phyloP scores from a whole-genome alignment of 2,329 filamentous ascomycete genomes.

The Phaeosphaeriaceae sp. region DNA sequence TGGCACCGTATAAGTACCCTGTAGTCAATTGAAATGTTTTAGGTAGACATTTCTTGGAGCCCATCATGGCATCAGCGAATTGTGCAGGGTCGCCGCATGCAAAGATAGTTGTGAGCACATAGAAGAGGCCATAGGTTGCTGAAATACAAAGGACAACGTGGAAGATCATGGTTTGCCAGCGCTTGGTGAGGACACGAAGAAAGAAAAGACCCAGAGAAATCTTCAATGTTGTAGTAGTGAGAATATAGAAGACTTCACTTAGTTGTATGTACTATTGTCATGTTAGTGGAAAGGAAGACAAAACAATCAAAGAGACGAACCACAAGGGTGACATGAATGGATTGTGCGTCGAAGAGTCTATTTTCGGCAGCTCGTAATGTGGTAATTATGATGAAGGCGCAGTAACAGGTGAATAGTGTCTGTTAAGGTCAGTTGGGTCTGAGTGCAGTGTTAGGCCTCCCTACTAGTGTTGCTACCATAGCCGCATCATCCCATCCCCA shows the following conservation, averaged over 20 bases:
- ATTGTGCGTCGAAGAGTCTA: constrained; percentile 18
- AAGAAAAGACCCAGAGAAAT: constrained; percentile 47
- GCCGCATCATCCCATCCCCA: constrained; percentile 44
- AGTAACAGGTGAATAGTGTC: constrained; percentile 37
- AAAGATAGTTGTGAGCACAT: constrained; percentile 37
- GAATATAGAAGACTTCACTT: constrained; percentile 59
- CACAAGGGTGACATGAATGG: constrained; percentile 23
- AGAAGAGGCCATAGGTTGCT: constrained; percentile 36
- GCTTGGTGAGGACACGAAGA: constrained; percentile 39
- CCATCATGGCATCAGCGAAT: constrained; percentile 28
- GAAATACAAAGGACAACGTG: constrained; percentile 29
- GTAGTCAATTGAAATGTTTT: constrained; percentile 25
- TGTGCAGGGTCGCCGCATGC: constrained; percentile 38
- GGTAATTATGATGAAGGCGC: constrained; percentile 33
- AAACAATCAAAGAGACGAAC: constrained; percentile 14
- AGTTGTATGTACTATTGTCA: constrained; percentile 37
- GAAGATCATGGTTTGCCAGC: constrained; percentile 39
- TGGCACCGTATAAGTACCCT: constrained; percentile 40
- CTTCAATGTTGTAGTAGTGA: constrained; percentile 58
- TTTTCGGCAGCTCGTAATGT: constrained; percentile 12
- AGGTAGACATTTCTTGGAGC: constrained; percentile 31
- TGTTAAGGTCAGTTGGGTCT: constrained; percentile 7
- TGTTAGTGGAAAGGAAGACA: constrained; percentile 4
- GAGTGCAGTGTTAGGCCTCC: background rate
- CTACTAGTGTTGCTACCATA: constrained; percentile 38